Percentiles rank a stretch among this genome's conserved stretches.
These are phyloP conservation scores for Sporothrix luriei DNA, from an alignment of 2,329 filamentous ascomycete species.

Conservation along the genomic window DNA sequence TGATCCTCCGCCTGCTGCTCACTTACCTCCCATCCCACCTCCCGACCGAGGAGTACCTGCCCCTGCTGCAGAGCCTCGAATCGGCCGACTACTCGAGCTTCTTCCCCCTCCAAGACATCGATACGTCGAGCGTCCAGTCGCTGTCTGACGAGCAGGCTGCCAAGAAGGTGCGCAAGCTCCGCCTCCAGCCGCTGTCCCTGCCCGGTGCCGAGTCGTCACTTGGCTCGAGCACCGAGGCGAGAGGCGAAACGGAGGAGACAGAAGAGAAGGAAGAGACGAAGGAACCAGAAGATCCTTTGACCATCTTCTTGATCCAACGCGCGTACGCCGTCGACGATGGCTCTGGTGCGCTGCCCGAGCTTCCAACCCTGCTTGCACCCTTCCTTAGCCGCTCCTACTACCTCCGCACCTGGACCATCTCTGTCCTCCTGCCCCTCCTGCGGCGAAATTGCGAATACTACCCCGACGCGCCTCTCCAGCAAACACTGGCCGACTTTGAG, in stretches of 20 bases:
- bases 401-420: conserved; percentile 69
- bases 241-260: conserved; percentile 34
- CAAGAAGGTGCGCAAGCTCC: conserved; percentile 65
- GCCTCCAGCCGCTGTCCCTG: conserved; percentile 60
- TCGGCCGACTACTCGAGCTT: conserved; percentile 44
- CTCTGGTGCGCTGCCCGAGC: conserved; percentile 69
- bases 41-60: conserved; percentile 63
- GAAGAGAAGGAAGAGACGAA: conserved; percentile 47
- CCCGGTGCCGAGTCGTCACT: conserved; percentile 36
- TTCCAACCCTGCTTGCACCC: conserved; percentile 68
- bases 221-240: conserved; percentile 45
- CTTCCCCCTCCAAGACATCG: conserved; percentile 50
- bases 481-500: conserved; percentile 66
- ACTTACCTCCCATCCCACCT: conserved; percentile 75
- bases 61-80: conserved; percentile 62
- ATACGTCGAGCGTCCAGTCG: conserved; percentile 58
- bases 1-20: conserved; percentile 72
- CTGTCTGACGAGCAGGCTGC: conserved; percentile 65
- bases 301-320: conserved; percentile 66
- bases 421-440: conserved; percentile 68
- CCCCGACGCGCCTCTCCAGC: conserved; percentile 50
- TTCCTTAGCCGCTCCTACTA: conserved; percentile 65
- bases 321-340: conserved; percentile 70
- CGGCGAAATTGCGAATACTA: conserved; percentile 72
- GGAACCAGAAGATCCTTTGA: conserved; percentile 45